These are phyloP conservation scores for Lippia alba DNA, from an alignment of 305 asterid genomes.

Conservation along the genomic window DNA sequence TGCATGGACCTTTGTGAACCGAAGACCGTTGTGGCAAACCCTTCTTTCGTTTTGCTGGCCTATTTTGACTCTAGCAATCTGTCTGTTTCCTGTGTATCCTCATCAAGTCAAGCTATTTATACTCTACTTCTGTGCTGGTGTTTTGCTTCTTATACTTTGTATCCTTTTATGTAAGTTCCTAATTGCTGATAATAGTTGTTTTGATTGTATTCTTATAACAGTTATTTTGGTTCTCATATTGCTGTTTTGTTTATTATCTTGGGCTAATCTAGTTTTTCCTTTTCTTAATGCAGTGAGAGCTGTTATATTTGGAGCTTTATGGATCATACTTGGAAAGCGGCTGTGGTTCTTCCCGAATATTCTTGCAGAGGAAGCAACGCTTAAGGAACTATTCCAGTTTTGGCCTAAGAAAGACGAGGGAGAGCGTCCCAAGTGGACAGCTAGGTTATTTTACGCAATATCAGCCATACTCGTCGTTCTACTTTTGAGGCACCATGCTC, in stretches of 20 bases:
- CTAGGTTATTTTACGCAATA: conserved; percentile 79
- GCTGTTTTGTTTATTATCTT: conserved; percentile 17
- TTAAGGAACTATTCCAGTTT: conserved; percentile 93
- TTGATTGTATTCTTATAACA: conserved; percentile 3
- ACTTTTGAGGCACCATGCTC: conserved; percentile 97
- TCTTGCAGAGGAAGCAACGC: conserved; percentile 99
- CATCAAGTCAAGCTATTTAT: conserved; percentile 86
- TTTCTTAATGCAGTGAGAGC: conserved; percentile 76
- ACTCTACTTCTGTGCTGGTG: conserved; percentile 95
- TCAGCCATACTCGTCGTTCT: conserved; percentile 71
- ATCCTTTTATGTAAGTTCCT: conserved; percentile 75
- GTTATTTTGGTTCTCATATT: neutral
- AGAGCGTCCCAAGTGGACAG: conserved; percentile 95
- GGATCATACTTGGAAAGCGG: conserved; percentile 83
- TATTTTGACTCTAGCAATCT: conserved; percentile 93
- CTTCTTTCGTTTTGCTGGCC: conserved; percentile 99
- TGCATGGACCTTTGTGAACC: conserved; percentile 94
- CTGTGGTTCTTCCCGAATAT: conserved; percentile 99
- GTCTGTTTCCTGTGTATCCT: conserved; percentile 99
- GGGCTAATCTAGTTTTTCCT: conserved; percentile 32
- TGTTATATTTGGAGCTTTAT: conserved; percentile 74
- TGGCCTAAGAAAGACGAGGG: conserved; percentile 98
- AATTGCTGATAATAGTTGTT: conserved; percentile 27
- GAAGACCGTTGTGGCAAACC: conserved; percentile 95
- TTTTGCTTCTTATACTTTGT: conserved; percentile 88